Percentiles rank a stretch among this genome's conserved stretches.
Conservation (phyloP, 192 early-diverging fungal species). For the Mortierella alpina region DNA sequence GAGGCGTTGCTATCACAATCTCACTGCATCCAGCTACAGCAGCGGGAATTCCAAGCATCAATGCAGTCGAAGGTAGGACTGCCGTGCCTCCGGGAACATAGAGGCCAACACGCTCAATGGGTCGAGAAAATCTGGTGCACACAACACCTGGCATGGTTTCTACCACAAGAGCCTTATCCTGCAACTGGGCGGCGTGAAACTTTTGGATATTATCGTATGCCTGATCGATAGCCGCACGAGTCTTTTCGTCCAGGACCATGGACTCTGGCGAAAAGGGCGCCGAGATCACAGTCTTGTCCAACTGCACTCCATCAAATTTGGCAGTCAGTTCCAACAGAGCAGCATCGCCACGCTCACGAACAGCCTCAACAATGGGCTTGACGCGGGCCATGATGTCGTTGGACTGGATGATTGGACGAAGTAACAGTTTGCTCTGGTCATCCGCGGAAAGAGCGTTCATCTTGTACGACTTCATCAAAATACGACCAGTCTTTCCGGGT, state of each 20-base stretch:
- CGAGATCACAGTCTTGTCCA: constrained; percentile 76
- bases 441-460: constrained; percentile 58
- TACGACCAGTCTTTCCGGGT: constrained; percentile 61
- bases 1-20: constrained; percentile 97
- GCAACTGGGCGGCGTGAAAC: constrained; percentile 95
- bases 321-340: constrained; percentile 86
- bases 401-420: constrained; percentile 94
- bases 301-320: constrained; percentile 90
- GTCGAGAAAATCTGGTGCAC: constrained; percentile 93
- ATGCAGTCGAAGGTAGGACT: constrained; percentile 91
- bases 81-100: constrained; percentile 99
- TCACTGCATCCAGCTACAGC: constrained; percentile 95
- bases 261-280: constrained; percentile 83
- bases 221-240: constrained; percentile 89
- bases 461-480: constrained; percentile 81
- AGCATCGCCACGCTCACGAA: constrained; percentile 84
- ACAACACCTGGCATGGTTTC: constrained; percentile 98
- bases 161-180: constrained; percentile 73
- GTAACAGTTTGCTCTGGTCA: constrained; percentile 73
- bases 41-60: constrained; percentile 98
- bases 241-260: constrained; percentile 67
- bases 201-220: constrained; percentile 92
- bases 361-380: constrained; percentile 89
- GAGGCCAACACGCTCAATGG: constrained; percentile 96
- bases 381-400: constrained; percentile 89